These are phyloP conservation scores for Aspergillus amoenus DNA, from an alignment of 2,329 filamentous ascomycete species.

Conservation along the genomic window DNA sequence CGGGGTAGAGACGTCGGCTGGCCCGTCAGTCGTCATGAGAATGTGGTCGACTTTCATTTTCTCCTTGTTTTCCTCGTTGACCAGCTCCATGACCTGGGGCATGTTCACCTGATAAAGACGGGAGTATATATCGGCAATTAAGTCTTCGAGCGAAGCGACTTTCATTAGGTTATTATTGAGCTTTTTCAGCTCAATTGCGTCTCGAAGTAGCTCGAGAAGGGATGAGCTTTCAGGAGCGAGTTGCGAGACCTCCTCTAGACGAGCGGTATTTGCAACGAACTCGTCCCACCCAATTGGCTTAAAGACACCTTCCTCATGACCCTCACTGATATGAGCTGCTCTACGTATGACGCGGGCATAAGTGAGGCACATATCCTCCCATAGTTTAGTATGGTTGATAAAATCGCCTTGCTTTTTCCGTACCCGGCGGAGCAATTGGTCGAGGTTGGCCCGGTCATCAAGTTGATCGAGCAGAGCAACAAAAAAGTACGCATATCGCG, in stretches of 20 bases:
- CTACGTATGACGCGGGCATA: constrained; percentile 62
- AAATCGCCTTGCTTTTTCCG: constrained; percentile 78
- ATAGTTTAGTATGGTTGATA: constrained; percentile 61
- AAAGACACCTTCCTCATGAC: constrained; percentile 65
- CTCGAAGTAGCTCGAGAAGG: constrained; percentile 62
- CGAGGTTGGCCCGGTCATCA: constrained; percentile 72
- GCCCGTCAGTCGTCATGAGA: constrained; percentile 39
- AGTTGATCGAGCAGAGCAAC: constrained; percentile 71
- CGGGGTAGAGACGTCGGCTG: constrained; percentile 31
- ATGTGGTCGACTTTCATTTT: constrained; percentile 50
- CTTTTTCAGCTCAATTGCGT: constrained; percentile 69
- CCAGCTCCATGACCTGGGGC: constrained; percentile 40
- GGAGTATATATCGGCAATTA: constrained; percentile 89
- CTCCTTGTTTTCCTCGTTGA: constrained; percentile 46
- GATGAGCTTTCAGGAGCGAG: constrained; percentile 46
- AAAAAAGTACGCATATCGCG: constrained; percentile 82
- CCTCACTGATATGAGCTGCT: constrained; percentile 56
- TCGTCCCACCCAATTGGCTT: constrained; percentile 64
- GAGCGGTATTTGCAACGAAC: constrained; percentile 59
- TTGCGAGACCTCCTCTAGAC: constrained; percentile 60
- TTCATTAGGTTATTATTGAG: constrained; percentile 89
- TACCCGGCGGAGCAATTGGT: constrained; percentile 74
- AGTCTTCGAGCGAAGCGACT: constrained; percentile 78
- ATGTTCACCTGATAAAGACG: constrained; percentile 46
- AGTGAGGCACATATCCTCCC: constrained; percentile 59